Percentiles rank a stretch among this genome's conserved stretches.
Evolutionary conservation across 139 green algal genomes (phyloP).

Genomic region (Desmodesmus armatus): DNA sequence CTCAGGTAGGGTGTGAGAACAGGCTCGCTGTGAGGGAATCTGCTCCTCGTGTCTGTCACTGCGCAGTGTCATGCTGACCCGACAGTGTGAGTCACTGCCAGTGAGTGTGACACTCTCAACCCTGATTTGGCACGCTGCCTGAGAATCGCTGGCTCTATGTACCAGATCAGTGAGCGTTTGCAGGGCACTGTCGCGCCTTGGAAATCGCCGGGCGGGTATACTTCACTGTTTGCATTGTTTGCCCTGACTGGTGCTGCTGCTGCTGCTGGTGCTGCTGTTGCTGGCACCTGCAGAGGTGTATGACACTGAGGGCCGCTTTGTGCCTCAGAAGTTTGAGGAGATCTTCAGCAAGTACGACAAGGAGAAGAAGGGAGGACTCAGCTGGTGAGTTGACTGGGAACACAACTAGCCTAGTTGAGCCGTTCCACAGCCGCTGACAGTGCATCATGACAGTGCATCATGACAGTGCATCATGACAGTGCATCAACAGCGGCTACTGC

Average conservation of each 20-base stretch:
- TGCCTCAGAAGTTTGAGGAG: slow-evolving; percentile 77
- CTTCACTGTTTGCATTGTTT: no score
- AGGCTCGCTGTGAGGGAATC: no score
- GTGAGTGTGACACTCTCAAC: no score
- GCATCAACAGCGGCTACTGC: not conserved
- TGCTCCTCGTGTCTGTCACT: no score
- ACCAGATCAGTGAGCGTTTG: no score
- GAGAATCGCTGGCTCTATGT: no score
- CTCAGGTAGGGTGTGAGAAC: slow-evolving; percentile 30
- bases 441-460: no score
- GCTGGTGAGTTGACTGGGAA: slow-evolving; percentile 53
- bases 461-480: no score
- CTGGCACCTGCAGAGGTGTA: slow-evolving; percentile 57
- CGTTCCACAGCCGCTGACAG: slow-evolving; percentile 35
- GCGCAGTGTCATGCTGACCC: no score
- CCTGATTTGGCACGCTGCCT: no score
- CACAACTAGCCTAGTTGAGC: slow-evolving; percentile 66
- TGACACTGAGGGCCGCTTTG: slow-evolving; percentile 81
- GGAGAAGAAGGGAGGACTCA: slow-evolving; percentile 68
- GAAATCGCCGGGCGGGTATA: not conserved
- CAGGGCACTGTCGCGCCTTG: no score
- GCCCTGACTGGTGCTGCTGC: not conserved
- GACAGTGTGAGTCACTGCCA: no score
- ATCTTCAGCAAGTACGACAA: slow-evolving; percentile 69
- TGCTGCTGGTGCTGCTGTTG: not conserved